Percentiles rank a stretch among this genome's conserved stretches.
Evolutionary conservation across 192 early-diverging fungal genomes (phyloP).

Genomic region (Lobulomyces angularis): DNA sequence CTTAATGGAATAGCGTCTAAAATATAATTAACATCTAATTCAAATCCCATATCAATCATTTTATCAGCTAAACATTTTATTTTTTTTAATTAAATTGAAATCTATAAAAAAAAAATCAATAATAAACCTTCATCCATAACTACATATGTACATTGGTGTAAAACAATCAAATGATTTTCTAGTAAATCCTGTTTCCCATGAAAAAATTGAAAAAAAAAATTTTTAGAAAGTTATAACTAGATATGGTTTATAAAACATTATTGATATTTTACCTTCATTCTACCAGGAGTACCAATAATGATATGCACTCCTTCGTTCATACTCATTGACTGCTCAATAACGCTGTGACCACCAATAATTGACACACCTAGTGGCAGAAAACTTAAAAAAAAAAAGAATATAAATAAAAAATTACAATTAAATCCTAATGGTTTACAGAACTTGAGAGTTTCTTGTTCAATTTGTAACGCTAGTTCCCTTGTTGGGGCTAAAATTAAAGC

Average conservation of each 20-base stretch:
- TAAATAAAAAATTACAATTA: slow-evolving; percentile 33
- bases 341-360: slow-evolving; percentile 57
- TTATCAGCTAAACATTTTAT: no score
- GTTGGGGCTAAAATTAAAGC: slow-evolving; percentile 91
- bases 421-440: slow-evolving; percentile 78
- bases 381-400: not conserved
- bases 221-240: no score
- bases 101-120: no score
- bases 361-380: slow-evolving; percentile 17
- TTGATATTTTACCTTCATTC: no score
- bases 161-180: slow-evolving; percentile 75
- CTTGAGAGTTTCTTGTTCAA: slow-evolving; percentile 84
- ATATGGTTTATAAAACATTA: no score
- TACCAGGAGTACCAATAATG: slow-evolving; percentile 94
- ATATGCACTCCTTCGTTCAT: slow-evolving; percentile 88
- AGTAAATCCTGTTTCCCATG: no score
- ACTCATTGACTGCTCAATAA: slow-evolving; percentile 79
- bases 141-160: slow-evolving; percentile 91
- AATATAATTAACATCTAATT: slow-evolving; percentile 89
- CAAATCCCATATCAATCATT: slow-evolving; percentile 93
- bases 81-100: no score
- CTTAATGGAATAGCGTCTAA: slow-evolving; percentile 85
- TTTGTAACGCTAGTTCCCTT: slow-evolving; percentile 94
- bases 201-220: no score
- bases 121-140: slow-evolving; percentile 99